Base-by-base conservation (phyloP, 73 alveolate genomes). In the Paraurostyla sp. region DNA sequence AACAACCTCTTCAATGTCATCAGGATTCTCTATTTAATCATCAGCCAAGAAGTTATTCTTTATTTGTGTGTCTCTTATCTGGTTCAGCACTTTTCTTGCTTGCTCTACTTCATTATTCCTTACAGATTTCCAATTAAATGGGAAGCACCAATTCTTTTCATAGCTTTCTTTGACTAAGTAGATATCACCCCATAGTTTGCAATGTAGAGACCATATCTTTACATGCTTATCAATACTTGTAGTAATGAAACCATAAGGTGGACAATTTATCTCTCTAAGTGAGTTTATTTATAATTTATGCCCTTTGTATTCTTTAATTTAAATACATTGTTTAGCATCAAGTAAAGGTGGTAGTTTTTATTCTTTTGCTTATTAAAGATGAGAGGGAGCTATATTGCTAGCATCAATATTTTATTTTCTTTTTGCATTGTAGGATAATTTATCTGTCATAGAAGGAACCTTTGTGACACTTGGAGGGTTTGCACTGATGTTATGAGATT, bases 141-240 rank as follows among this genome's bases (percentile, higher is more conserved):
- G 93, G 52, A 86, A 86, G 50, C 60, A 46, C 93, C 93, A 86
- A 22, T 76, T 76, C 78, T 75, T 86, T 18, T 76, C 71, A 60
- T 50, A 57, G 23, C 27, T 41, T 40, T 76, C 89, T 30, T 50
- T 68, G 23, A 63, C 38, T 43, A 86, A 76, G 36, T 86, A 71
- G 49, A 86, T 86, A 22, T 57, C 89, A 27, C 93, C 93, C 93
- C 93, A 86, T 6, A 73, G 30, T 36, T 86, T 78, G 2, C 93
- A 83, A 43, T 41, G 38, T 33, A 68, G 73, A 46, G 87, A 81
- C 91, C 91, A 81, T 35, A 81, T 36, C 49, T 81, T 81, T 0
- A 81, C 91, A 40, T 81, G 91, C 36, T 75, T 86, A 48, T 86
- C 93, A 49, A 75, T 30, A 25, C 90, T 73, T 25, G 84, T 41